These are phyloP conservation scores for Malassezia slooffiae DNA, from an alignment of 1,284 basidiomycete genomes.

Conservation along the genomic window DNA sequence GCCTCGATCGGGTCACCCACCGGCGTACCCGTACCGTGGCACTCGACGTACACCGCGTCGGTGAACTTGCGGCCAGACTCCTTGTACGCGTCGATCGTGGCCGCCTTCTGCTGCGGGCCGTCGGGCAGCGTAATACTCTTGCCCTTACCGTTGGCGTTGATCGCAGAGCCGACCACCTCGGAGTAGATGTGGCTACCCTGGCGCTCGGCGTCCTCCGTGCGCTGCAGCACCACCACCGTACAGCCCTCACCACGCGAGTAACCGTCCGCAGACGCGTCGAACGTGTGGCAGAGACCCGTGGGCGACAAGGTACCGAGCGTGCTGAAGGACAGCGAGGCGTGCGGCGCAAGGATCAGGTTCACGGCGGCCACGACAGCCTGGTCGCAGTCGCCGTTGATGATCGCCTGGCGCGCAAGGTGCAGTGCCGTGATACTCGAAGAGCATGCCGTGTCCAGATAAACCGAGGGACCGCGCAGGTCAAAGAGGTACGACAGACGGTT, in stretches of 20 bases:
- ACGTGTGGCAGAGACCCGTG: constrained; percentile 17
- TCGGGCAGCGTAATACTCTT: constrained; percentile 15
- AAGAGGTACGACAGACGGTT: constrained; percentile 19
- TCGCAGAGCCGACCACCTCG: constrained; percentile 13
- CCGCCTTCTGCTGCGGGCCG: constrained; percentile 9
- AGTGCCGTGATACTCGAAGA: constrained; percentile 15
- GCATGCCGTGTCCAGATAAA: constrained; percentile 21
- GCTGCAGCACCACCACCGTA: constrained; percentile 18
- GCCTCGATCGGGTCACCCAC: constrained; percentile 22
- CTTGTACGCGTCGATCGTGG: constrained; percentile 9
- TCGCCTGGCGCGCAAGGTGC: constrained; percentile 16
- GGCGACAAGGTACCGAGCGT: constrained; percentile 15
- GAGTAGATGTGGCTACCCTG: constrained; percentile 18
- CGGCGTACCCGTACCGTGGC: constrained; percentile 19
- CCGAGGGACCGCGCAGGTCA: constrained; percentile 17
- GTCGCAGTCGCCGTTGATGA: constrained; percentile 18
- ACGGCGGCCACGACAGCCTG: constrained; percentile 17
- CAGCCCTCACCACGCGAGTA: constrained; percentile 19
- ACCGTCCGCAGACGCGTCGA: constrained; percentile 16
- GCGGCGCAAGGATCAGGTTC: constrained; percentile 10
- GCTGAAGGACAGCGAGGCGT: constrained; percentile 14
- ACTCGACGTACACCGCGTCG: constrained; percentile 16
- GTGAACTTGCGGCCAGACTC: constrained; percentile 6
- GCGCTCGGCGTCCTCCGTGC: constrained; percentile 7
- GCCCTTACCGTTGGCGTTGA: constrained; percentile 17